phyloP scores from a whole-genome alignment of 2,329 filamentous ascomycete species.

The Aspergillus ochraceus region DNA sequence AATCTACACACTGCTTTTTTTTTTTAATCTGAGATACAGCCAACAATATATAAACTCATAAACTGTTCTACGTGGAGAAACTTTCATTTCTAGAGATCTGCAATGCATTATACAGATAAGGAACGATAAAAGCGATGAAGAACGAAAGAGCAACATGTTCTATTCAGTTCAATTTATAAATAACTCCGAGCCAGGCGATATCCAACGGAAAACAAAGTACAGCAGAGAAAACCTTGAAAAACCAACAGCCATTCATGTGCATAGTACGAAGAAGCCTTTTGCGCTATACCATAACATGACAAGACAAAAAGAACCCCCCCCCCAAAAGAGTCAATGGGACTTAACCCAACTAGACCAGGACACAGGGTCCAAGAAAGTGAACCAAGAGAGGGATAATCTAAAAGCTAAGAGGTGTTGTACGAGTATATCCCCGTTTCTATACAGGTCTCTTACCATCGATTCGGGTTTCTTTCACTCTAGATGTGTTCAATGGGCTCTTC shows the following conservation, averaged over 20 bases:
- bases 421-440: neutral
- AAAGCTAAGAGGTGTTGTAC: neutral
- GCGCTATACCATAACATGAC: too few species aligned
- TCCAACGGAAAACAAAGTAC: too few species aligned
- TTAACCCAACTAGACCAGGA: neutral
- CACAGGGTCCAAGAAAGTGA: neutral
- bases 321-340: neutral
- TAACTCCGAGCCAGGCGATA: too few species aligned
- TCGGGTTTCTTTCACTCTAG: slow-evolving; percentile 18
- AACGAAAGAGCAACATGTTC: too few species aligned
- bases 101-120: too few species aligned
- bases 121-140: neutral
- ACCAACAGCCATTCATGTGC: neutral
- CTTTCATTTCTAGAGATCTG: too few species aligned
- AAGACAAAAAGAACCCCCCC: neutral
- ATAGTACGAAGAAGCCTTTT: neutral
- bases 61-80: too few species aligned
- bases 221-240: too few species aligned
- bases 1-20: too few species aligned
- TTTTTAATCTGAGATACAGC: too few species aligned
- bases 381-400: neutral
- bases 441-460: neutral
- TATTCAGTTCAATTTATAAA: too few species aligned
- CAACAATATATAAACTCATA: too few species aligned
- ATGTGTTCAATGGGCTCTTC: slow-evolving; percentile 82